A percentile compares a stretch with the other conserved stretches of the same genome.
Evolutionary conservation across 768 basidiomycete species (phyloP).

Genomic region (Boletus tomentosulus): DNA sequence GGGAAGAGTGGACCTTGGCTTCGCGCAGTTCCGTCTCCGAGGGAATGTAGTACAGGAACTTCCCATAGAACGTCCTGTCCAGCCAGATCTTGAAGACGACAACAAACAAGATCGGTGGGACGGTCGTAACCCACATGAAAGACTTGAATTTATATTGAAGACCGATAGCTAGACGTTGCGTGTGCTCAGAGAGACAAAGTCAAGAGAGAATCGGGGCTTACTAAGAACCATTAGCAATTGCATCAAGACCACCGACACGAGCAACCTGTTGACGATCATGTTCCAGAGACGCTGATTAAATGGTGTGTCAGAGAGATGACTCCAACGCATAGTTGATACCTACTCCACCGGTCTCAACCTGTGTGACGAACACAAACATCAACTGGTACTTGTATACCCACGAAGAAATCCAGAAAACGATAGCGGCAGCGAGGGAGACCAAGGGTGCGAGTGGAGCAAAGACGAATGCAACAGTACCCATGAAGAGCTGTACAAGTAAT

Average conservation of each 20-base stretch:
- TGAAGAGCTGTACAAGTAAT: conserved; percentile 55
- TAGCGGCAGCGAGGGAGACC: conserved; percentile 74
- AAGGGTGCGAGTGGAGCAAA: conserved; percentile 95
- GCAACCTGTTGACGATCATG: conserved; percentile 83
- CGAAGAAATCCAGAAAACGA: conserved; percentile 85
- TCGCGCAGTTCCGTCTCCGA: conserved; percentile 68
- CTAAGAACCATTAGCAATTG: conserved; percentile 83
- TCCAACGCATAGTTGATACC: conserved; percentile 27
- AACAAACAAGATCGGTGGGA: conserved; percentile 83
- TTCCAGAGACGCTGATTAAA: conserved; percentile 81
- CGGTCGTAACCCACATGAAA: conserved; percentile 76
- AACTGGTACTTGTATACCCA: conserved; percentile 95
- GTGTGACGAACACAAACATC: conserved; percentile 89
- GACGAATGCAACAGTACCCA: conserved; percentile 89
- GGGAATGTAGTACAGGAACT: conserved; percentile 84
- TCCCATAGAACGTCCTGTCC: conserved; percentile 56
- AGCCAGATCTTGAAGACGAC: conserved; percentile 83
- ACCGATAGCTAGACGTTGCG: conserved; percentile 61
- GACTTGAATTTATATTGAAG: conserved; percentile 71
- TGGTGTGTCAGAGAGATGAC: conserved; percentile 1
- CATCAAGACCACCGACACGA: conserved; percentile 80
- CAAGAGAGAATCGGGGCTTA: conserved; percentile 38
- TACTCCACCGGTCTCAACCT: conserved; percentile 91
- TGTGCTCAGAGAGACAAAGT: background rate
- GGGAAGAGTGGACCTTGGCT: conserved; percentile 74